These are phyloP conservation scores for Suillus clintonianus DNA, from an alignment of 768 basidiomycete genomes.

Conservation along the genomic window DNA sequence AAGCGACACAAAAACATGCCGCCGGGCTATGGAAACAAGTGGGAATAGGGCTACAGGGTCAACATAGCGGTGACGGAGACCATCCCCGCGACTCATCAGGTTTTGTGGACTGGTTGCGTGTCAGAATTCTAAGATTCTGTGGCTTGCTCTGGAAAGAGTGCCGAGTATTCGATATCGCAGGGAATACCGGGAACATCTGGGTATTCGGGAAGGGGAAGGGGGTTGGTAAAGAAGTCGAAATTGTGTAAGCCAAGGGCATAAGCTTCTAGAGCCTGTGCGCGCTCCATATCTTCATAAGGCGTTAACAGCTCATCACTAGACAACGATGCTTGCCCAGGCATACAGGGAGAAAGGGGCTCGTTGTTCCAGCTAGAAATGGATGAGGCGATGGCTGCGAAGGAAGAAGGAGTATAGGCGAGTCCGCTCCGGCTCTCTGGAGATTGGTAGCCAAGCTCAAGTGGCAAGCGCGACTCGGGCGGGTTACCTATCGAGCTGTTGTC, in stretches of 20 bases:
- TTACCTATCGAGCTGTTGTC: background rate
- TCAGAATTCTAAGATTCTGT: background rate
- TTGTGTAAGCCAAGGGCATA: constrained; percentile 31
- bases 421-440: background rate
- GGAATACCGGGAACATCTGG: background rate
- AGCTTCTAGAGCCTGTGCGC: constrained; percentile 28
- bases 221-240: constrained; percentile 19
- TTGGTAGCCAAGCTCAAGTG: background rate
- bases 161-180: constrained; percentile 2
- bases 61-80: background rate
- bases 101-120: background rate
- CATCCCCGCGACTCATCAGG: too few relatives aligned
- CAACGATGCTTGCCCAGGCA: constrained; percentile 1
- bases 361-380: constrained; percentile 45
- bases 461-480: background rate
- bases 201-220: constrained; percentile 6
- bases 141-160: constrained; percentile 5
- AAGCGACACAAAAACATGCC: background rate
- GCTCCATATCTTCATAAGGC: constrained; percentile 22
- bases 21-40: background rate
- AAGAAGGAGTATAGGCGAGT: constrained; percentile 18
- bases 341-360: constrained; percentile 17
- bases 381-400: constrained; percentile 35
- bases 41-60: background rate
- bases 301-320: constrained; percentile 1